Percentiles rank a stretch among this genome's conserved stretches.
These are phyloP conservation scores for Phytophthora pistaciae DNA, from an alignment of 352 stramenopile genomes.

Conservation along the genomic window DNA sequence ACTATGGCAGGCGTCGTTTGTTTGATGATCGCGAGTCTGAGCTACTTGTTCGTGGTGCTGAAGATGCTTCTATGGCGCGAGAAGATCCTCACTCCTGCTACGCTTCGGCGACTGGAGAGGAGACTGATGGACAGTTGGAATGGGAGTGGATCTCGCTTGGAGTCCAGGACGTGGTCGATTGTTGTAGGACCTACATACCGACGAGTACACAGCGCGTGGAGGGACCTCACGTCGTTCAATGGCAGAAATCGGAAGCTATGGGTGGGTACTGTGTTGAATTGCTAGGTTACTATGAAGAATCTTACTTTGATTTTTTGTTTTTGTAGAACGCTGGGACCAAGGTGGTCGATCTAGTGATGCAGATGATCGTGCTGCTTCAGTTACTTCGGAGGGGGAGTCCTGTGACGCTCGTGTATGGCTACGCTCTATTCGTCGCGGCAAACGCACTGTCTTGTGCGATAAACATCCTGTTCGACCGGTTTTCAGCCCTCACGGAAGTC, in stretches of 20 bases:
- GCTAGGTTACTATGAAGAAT: neutral
- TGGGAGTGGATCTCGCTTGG: neutral
- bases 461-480: constrained; percentile 17
- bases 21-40: constrained; percentile 1
- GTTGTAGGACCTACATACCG: constrained; percentile 10
- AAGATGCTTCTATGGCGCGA: constrained; percentile 29
- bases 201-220: constrained; percentile 3
- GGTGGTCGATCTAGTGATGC: constrained; percentile 21
- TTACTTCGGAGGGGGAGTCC: constrained; percentile 22
- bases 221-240: constrained; percentile 27
- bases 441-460: constrained; percentile 28
- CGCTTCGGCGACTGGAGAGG: constrained; percentile 5
- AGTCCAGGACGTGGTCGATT: constrained; percentile 11
- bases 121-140: constrained; percentile 11
- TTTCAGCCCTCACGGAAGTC: constrained; percentile 30
- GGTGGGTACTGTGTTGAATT: constrained; percentile 13
- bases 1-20: neutral
- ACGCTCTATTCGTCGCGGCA: constrained; percentile 17
- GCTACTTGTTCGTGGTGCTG: constrained; percentile 24
- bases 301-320: neutral
- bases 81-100: constrained; percentile 5
- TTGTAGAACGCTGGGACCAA: constrained; percentile 29
- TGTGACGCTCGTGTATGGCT: constrained; percentile 11
- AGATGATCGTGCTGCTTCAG: constrained; percentile 22
- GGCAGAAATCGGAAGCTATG: constrained; percentile 30